Conservation (phyloP, 441 rosid genomes). For the Croton laevigatus region DNA sequence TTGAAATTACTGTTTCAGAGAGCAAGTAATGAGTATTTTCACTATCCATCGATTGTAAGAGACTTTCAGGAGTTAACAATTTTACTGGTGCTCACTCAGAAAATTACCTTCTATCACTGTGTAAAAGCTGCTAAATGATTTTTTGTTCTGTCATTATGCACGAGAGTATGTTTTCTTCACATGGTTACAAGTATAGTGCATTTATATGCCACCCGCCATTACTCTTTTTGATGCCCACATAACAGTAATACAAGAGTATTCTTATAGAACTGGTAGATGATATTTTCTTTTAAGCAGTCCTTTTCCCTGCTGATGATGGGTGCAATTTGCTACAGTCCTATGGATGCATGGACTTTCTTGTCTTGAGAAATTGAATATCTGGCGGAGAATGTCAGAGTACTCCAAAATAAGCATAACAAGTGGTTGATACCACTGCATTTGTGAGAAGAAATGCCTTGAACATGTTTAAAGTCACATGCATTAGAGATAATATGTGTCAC, state of each 20-base stretch:
- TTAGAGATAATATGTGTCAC: neutral
- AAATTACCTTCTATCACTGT: neutral
- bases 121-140: neutral
- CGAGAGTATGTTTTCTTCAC: neutral
- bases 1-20: neutral
- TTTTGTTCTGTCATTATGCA: neutral
- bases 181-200: neutral
- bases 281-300: neutral
- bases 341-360: neutral
- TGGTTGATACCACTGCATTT: neutral
- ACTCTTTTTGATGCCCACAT: neutral
- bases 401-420: neutral
- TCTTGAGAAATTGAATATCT: neutral
- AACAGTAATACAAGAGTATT: neutral
- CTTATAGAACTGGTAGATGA: neutral
- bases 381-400: neutral
- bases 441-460: neutral
- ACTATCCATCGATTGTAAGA: neutral
- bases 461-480: neutral
- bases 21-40: neutral
- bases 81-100: neutral
- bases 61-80: neutral
- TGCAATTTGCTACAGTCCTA: neutral
- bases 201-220: neutral
- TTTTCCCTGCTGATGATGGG: slow-evolving; percentile 1